Evolutionary conservation across 371 early-diverging fungal species (phyloP), one percentile per base, ranked within the genome.

Genomic region (Mortierella sp.): DNA sequence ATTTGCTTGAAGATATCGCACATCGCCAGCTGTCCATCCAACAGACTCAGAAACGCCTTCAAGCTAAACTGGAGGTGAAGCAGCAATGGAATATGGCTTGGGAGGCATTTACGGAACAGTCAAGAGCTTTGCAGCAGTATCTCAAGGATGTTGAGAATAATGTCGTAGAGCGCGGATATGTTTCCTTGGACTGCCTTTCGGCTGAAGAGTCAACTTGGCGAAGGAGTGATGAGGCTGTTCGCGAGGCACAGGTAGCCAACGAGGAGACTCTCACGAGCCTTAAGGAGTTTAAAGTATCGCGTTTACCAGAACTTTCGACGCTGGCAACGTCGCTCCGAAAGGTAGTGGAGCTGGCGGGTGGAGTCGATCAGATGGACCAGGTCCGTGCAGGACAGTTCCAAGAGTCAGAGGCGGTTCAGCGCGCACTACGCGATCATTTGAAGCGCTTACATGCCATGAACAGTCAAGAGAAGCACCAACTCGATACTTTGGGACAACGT

Each of bases 51-150:
- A 68, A 64, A 1, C 68, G 76, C 18, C 75, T 80, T 3, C 75
- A 75, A 47, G 58, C 68, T 14, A 52, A 61, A 11, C 52, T 80
- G n/a, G 81, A 75, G 18, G 54, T 71, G 32, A 80, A 80, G 64
- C 72, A 80, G 55, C 75, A 80, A 32, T 80, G 81, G 81, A 58
- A 75, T 20, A 39, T 75, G 63, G 72, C 81, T 12, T 75, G 75
- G 81, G 62, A 55, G 1, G 52, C 72, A 9, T 80, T 80, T 35
- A 43, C 65, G 0, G 70, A 80, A 35, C 66, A 76, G 10, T 64
- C 73, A 11, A n/a, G 49, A 51, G 49, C 67, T 18, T 60, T 80
- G 55, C 62, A 75, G 43, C 52, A 68, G 55, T 75, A 75, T 40
- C 76, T 80, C 47, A 51, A 66, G 6, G 65, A 63, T 11, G n/a